Evolutionary conservation across 805 yeast genomes (phyloP), one percentile per base, ranked within the genome.

Genomic region (Ogataea minuta): DNA sequence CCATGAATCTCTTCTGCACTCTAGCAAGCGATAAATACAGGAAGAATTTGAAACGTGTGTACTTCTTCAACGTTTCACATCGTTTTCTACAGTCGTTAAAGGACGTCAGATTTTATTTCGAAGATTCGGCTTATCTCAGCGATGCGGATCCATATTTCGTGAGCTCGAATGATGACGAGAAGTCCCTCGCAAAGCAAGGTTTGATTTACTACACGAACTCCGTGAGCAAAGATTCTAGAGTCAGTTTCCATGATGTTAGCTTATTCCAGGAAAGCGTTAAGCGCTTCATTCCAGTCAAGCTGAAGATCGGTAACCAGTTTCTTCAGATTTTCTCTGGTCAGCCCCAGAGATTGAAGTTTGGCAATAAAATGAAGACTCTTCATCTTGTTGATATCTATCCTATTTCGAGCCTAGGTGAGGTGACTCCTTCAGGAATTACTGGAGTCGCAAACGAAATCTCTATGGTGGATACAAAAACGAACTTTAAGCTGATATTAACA

Each of bases 261-360:
- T 49, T 77, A 8, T 82, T 67, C 53, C 77, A 79, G 41, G 63
- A 63, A 4, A 63, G 60, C 1, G 63, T 67, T 12, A 70, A 72
- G n/a, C 63, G 74, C 23, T 78, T 75, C 47, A 64, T 72, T 13
- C 82, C 86, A 1, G 81, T 82, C 3, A 72, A 76, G 0, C 43
- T 87, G 44, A 79, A 77, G 50, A 71, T 87, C 37, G 95, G 95
- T 6, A 73, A 83, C 41, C 77, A 76, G 49, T 81, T 68, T 62
- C 53, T 86, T 30, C 90, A 84, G 54, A 60, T 84, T 3, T 53
- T 67, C 16, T 66, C 70, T 15, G 71, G 66, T 16, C 68, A 70
- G 20, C 72, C 76, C 2, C 62, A 58, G 29, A 56, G 67, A n/a
- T 36, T 67, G 9, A 71, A 68, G 43, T 40, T 71, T 11, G 57